Base-by-base conservation (phyloP, 768 basidiomycete genomes). In the Pulveroboletus frians region DNA sequence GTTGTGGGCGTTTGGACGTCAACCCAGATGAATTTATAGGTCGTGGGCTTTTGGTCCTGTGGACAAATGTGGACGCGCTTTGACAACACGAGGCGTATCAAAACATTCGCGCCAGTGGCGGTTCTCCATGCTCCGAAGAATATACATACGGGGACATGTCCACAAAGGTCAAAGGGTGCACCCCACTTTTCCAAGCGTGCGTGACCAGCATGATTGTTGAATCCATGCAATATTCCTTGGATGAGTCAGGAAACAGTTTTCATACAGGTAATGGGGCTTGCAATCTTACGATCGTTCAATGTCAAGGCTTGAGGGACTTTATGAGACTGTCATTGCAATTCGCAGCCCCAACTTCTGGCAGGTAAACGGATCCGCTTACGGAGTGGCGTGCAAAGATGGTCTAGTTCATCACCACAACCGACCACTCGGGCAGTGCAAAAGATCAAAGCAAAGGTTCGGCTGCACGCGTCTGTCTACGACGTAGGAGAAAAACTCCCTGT, bases 41-140 rank as follows among this genome's bases (percentile, higher is more conserved):
- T 15, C 39, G 41, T 30, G 47, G 49, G n/a, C 5, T 26, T 50
- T 47, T 47, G 49, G 54, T 49, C 39, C 21, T 55, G 63, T 67
- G 65, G 62, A 60, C 65, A 49, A 53, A 56, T 51, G 53, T 52
- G 47, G 56, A 54, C 13, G 46, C 35, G 61, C 65, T 61, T 53
- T 58, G 61, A 44, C 40, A 30, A 43, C 64, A 65, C 62, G 65
- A 67, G 65, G 57, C 57, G 15, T 48, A 34, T 26, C 56, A 60
- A 60, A 52, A 49, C 47, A 40, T 40, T 36, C 47, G 45, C 35
- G 36, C 32, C 11, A 51, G 51, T 53, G 57, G 57, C 53, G 41
- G 44, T 43, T 46, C 35, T 43, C 39, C 9, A 47, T 44, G n/a
- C 37, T 35, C 48, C 39, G 39, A 34, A 39, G 39, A 54, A 56